A percentile compares a stretch with the other conserved stretches of the same genome.
These are phyloP conservation scores for Xylaria grammica DNA, from an alignment of 495 filamentous ascomycete genomes.

Conservation along the genomic window DNA sequence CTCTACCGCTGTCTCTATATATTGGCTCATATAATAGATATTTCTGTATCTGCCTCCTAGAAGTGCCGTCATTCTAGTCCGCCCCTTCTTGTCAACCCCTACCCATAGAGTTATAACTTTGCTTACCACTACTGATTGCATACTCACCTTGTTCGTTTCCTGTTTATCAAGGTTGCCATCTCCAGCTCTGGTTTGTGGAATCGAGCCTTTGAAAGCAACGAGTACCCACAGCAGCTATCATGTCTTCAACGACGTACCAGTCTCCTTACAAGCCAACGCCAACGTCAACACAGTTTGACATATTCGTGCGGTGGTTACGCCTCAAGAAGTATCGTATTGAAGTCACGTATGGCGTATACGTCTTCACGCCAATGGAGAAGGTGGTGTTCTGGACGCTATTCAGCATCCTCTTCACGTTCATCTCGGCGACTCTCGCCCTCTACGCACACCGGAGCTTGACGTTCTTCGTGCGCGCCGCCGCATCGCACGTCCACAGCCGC, in stretches of 20 bases:
- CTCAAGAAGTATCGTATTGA: constrained; percentile 57
- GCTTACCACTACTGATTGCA: neutral
- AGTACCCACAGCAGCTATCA: neutral
- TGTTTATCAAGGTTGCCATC: too few relatives aligned
- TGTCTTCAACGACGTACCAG: constrained; percentile 19
- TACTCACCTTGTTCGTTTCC: neutral
- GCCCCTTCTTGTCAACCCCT: neutral
- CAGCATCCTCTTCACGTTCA: constrained; percentile 30
- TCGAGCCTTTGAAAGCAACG: neutral
- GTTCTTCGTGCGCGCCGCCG: constrained; percentile 21
- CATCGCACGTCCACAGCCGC: constrained; percentile 18
- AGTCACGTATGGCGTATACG: constrained; percentile 53
- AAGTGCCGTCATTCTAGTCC: neutral
- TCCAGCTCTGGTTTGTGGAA: neutral
- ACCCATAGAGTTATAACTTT: neutral
- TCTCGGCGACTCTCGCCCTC: constrained; percentile 28
- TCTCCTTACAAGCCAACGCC: constrained; percentile 20
- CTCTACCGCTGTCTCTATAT: neutral
- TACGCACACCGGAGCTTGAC: constrained; percentile 27
- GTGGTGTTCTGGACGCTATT: constrained; percentile 41
- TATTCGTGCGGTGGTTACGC: constrained; percentile 40
- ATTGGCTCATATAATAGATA: neutral
- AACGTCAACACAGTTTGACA: constrained; percentile 25
- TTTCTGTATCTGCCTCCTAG: neutral
- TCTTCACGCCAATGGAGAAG: constrained; percentile 54